A percentile compares a stretch with the other conserved stretches of the same genome.
Evolutionary conservation across 192 early-diverging fungal genomes (phyloP).

Genomic region (Allomyces javanicus): DNA sequence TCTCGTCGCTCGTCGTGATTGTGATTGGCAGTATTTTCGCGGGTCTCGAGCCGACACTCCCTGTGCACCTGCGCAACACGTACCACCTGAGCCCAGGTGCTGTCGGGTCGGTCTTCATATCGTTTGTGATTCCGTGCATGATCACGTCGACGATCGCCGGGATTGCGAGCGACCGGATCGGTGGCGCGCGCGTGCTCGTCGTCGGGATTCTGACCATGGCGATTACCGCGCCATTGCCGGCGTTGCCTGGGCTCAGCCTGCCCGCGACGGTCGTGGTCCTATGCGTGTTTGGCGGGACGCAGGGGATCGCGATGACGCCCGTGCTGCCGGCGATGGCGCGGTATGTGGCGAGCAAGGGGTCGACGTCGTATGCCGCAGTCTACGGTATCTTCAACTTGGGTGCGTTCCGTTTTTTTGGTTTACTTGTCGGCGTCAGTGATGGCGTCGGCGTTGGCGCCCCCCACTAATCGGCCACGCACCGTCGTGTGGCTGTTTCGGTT

Average conservation of each 20-base stretch:
- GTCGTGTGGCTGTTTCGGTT: too few relatives aligned
- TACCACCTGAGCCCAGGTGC: background rate
- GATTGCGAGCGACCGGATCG: background rate
- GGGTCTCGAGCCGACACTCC: background rate
- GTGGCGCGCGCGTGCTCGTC: background rate
- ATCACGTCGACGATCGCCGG: background rate
- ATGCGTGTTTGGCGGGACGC: background rate
- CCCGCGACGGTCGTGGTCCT: background rate
- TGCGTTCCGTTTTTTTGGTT: too few relatives aligned
- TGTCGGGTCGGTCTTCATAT: background rate
- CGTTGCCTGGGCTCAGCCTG: background rate
- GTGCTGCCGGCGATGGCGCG: background rate
- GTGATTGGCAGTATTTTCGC: background rate
- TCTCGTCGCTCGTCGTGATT: background rate
- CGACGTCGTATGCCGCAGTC: background rate
- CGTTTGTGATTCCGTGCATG: background rate
- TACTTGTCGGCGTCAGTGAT: too few relatives aligned
- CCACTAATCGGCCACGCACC: too few relatives aligned
- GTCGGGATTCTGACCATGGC: background rate
- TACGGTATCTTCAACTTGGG: background rate
- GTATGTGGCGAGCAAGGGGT: background rate
- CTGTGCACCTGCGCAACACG: background rate
- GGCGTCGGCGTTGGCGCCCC: too few relatives aligned
- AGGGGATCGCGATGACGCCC: background rate
- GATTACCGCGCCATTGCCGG: background rate